These are phyloP conservation scores for Prillingera fragicola DNA, from an alignment of 1,284 basidiomycete species.

Conservation along the genomic window DNA sequence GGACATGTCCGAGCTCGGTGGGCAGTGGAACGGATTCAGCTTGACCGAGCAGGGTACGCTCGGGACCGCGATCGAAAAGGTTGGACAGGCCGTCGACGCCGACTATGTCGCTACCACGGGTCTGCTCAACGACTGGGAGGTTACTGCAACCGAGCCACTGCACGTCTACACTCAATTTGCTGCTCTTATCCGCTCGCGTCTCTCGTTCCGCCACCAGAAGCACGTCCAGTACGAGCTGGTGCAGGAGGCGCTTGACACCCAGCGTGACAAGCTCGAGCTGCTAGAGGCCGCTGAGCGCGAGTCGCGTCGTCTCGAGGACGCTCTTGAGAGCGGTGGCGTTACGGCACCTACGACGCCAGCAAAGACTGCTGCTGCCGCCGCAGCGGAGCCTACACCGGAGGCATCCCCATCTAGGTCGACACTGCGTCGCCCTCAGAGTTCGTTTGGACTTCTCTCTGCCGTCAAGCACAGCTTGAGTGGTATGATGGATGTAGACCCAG, in stretches of 20 bases:
- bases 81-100: conserved; percentile 87
- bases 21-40: conserved; percentile 91
- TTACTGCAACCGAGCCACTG: conserved; percentile 89
- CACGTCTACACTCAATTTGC: conserved; percentile 96
- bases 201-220: conserved; percentile 94
- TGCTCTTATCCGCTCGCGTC: conserved; percentile 83
- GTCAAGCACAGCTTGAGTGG: conserved; percentile 91
- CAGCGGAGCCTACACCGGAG: conserved; percentile 12
- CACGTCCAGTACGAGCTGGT: conserved; percentile 98
- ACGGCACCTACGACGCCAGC: not conserved
- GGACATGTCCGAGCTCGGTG: conserved; percentile 92
- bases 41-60: conserved; percentile 55
- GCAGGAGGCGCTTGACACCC: conserved; percentile 79
- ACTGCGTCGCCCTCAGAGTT: conserved; percentile 30
- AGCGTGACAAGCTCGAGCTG: conserved; percentile 80
- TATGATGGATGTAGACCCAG: conserved; percentile 98
- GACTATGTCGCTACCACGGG: conserved; percentile 88
- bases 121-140: conserved; percentile 81
- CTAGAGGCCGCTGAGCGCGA: conserved; percentile 89
- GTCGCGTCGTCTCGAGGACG: conserved; percentile 80
- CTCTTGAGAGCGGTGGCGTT: conserved; percentile 54
- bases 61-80: conserved; percentile 45
- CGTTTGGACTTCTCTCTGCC: conserved; percentile 84
- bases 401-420: conserved; percentile 6
- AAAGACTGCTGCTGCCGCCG: conserved; percentile 7